These are phyloP conservation scores for Arabidopsis suecica DNA, from an alignment of 345 rosid genomes.

Conservation along the genomic window DNA sequence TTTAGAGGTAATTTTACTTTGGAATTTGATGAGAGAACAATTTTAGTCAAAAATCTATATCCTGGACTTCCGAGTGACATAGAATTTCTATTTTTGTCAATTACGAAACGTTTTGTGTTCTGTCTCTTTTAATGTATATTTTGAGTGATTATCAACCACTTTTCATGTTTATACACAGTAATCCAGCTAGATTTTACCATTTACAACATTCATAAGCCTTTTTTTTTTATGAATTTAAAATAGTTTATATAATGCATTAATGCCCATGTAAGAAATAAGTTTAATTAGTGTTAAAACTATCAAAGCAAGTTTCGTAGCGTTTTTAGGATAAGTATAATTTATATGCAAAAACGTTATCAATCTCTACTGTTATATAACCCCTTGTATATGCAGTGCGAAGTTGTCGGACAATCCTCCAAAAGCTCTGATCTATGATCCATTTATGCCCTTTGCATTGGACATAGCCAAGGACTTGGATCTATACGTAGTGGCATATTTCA, in stretches of 20 bases:
- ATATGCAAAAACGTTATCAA: neutral
- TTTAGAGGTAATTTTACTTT: neutral
- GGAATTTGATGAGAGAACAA: neutral
- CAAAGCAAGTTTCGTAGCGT: neutral
- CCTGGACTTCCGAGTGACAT: neutral
- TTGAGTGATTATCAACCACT: neutral
- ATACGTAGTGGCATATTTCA: slow-evolving; percentile 44
- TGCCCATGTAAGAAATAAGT: neutral
- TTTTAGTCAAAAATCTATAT: neutral
- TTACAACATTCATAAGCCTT: neutral
- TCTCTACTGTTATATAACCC: neutral
- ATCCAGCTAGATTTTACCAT: neutral
- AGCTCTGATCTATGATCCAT: slow-evolving; percentile 54
- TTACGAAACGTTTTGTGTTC: neutral
- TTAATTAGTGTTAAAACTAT: neutral
- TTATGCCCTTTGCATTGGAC: slow-evolving; percentile 55
- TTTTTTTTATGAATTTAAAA: neutral
- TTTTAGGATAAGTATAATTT: neutral
- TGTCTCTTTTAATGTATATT: neutral
- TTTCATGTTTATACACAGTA: neutral
- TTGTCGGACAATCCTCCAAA: slow-evolving; percentile 40
- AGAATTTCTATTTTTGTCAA: neutral
- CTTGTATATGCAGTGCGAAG: slow-evolving; percentile 29
- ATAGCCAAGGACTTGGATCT: slow-evolving; percentile 42
- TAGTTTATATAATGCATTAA: neutral